Evolutionary conservation across 2,329 filamentous ascomycete genomes (phyloP), one percentile per base, ranked within the genome.

Genomic region (Nannizzia gypsea): DNA sequence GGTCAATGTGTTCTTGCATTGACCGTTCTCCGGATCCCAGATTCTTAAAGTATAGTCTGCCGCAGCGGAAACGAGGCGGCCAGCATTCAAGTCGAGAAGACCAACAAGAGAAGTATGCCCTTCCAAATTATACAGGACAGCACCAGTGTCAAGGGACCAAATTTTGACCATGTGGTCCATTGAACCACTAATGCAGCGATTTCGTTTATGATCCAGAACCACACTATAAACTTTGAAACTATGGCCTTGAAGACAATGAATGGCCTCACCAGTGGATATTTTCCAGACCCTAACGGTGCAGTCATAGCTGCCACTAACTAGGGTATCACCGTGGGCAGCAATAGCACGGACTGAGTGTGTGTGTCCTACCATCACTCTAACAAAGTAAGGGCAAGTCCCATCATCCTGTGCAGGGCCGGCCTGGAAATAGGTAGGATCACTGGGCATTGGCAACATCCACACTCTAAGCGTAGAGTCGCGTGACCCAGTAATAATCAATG

Each of bases 101-200:
- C 93, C 93, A 17, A 99, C 93, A 13, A 99, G 84, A 9, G 95
- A 88, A 17, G 86, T 88, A 70, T 99, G 93, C 0, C 93, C 93
- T 72, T 97, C 92, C 0, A 99, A 82, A 0, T 90, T 96, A 73
- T 92, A 88, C 9, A 97, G 77, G 66, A 90, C 89, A 0, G 86
- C 78, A 0, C 93, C 93, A 1, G 88, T 93, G 31, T 90, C 85
- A 13, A 99, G 80, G 62, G 92, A 93, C 93, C 93, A 99, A 11
- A 99, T 92, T 74, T 96, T 97, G 70, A 99, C 93, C 64, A 91
- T 81, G 63, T 93, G 96, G 72, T 99, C 93, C 93, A 99, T 99
- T 5, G 91, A 96, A 11, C 93, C 93, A 64, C 91, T 96, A 64
- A 99, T 97, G 74, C 93, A 99, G 44, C 92, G 87, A 69, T 95